These are phyloP conservation scores for Micractinium sp. DNA, from an alignment of 139 green algal genomes.

Conservation along the genomic window DNA sequence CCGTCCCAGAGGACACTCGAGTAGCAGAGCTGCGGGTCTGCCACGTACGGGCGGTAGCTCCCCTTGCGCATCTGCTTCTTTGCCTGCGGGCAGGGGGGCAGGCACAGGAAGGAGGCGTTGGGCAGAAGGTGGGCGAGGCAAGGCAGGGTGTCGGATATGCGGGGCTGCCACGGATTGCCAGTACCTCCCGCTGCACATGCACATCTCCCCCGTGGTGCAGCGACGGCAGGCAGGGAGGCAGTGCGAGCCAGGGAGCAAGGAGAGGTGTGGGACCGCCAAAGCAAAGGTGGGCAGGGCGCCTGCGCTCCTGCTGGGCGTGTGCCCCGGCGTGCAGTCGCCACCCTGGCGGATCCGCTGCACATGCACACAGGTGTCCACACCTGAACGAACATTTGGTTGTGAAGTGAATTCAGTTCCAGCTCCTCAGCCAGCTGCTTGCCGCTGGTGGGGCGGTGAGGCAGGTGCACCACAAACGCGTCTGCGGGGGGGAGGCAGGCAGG, in stretches of 20 bases:
- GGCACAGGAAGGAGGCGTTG: neutral
- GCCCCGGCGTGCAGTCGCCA: neutral
- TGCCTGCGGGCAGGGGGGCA: neutral
- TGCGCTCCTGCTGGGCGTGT: neutral
- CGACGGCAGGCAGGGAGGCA: no score
- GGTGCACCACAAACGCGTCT: slow-evolving; percentile 3
- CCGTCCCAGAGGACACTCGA: neutral
- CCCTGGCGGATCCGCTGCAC: neutral
- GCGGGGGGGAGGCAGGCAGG: neutral
- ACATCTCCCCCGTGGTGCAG: no score
- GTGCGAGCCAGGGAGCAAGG: no score
- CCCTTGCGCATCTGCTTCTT: neutral
- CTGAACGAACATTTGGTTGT: neutral
- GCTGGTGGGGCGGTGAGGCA: neutral
- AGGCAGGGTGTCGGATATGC: neutral
- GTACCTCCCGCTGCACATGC: neutral
- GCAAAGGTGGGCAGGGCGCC: no score
- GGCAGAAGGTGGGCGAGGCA: no score
- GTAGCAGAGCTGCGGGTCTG: neutral
- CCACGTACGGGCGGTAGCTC: neutral
- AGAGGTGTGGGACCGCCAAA: no score
- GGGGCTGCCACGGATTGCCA: neutral
- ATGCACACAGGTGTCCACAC: neutral
- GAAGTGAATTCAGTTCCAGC: neutral
- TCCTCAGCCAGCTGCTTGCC: neutral